Percentiles rank a stretch among this genome's conserved stretches.
phyloP scores from a whole-genome alignment of 2,329 filamentous ascomycete species.

The Ophioceras dolichostomum region DNA sequence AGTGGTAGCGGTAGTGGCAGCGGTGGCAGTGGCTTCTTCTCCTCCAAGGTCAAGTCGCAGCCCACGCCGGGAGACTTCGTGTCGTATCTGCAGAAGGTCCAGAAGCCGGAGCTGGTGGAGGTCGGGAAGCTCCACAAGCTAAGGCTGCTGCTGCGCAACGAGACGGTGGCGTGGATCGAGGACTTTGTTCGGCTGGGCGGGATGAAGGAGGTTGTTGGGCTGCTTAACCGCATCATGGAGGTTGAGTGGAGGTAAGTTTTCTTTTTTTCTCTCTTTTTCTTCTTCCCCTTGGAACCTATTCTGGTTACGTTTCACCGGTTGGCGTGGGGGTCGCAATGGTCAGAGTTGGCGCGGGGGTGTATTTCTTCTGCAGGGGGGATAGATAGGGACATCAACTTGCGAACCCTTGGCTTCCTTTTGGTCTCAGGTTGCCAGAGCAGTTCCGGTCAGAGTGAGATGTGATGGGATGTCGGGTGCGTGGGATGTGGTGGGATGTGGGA shows the following conservation, averaged over 20 bases:
- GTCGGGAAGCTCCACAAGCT: constrained; percentile 95
- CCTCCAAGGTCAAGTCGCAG: constrained; percentile 56
- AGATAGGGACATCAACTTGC: too few relatives aligned
- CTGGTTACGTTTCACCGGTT: too few relatives aligned
- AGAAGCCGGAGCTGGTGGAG: constrained; percentile 72
- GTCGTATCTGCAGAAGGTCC: constrained; percentile 67
- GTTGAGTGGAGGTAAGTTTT: constrained; percentile 79
- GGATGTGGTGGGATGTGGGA: too few relatives aligned
- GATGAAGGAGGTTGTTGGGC: constrained; percentile 79
- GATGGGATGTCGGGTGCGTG: too few relatives aligned
- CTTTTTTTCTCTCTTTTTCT: background rate
- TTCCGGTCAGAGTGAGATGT: too few relatives aligned
- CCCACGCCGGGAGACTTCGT: constrained; percentile 77
- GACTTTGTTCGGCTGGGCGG: constrained; percentile 80
- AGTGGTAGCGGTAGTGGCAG: too few relatives aligned
- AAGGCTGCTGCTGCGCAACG: constrained; percentile 76
- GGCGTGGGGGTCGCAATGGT: too few relatives aligned
- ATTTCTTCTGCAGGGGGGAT: too few relatives aligned
- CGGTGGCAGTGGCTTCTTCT: constrained; percentile 32
- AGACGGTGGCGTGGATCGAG: constrained; percentile 93
- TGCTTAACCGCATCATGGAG: constrained; percentile 85
- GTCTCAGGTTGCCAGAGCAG: too few relatives aligned
- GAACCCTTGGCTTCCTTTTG: too few relatives aligned
- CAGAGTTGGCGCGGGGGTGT: too few relatives aligned
- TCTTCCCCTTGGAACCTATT: background rate